Evolutionary conservation across 2,329 filamentous ascomycete species (phyloP).

Genomic region (Zymoseptoria passerinii): DNA sequence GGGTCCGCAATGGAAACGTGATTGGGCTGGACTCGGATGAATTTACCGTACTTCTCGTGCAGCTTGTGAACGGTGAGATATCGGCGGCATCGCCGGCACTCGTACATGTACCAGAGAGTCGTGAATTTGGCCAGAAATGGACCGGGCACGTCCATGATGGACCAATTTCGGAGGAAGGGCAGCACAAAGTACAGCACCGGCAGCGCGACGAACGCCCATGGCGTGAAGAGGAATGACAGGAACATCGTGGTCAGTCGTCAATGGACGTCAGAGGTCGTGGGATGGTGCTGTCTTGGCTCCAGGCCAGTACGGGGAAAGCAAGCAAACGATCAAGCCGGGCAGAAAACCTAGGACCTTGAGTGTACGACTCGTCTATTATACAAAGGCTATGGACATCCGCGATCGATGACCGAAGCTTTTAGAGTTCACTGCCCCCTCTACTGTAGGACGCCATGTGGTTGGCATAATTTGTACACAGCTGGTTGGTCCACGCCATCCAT

Average conservation of each 20-base stretch:
- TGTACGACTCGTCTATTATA: background rate
- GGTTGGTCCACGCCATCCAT: background rate
- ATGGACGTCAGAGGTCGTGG: background rate
- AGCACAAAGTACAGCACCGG: constrained; percentile 50
- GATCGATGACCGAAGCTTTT: background rate
- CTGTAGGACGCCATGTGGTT: background rate
- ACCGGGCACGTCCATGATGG: constrained; percentile 47
- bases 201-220: constrained; percentile 41
- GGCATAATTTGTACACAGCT: background rate
- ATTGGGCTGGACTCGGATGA: constrained; percentile 76
- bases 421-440: background rate
- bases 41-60: constrained; percentile 67
- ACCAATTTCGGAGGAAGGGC: constrained; percentile 53
- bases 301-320: background rate
- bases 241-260: constrained; percentile 24
- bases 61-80: constrained; percentile 56
- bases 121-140: constrained; percentile 61
- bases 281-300: background rate
- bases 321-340: background rate
- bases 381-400: background rate
- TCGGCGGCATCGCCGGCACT: constrained; percentile 51
- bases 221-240: constrained; percentile 35
- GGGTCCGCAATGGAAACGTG: constrained; percentile 77
- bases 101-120: constrained; percentile 69
- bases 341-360: background rate